A percentile compares a stretch with the other conserved stretches of the same genome.
These are phyloP conservation scores for Bjerkandera adusta DNA, from an alignment of 1,284 basidiomycete genomes.

Conservation along the genomic window DNA sequence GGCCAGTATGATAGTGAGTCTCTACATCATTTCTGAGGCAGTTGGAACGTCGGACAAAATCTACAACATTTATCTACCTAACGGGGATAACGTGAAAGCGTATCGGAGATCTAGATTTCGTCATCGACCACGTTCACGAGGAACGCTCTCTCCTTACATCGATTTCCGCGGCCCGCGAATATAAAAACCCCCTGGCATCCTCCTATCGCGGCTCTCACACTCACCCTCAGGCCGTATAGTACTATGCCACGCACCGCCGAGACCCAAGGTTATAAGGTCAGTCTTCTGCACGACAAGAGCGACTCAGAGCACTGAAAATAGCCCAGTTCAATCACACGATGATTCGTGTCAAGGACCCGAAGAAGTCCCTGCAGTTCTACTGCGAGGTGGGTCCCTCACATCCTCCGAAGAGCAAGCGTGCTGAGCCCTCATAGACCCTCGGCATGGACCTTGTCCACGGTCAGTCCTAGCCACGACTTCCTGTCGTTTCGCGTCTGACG, in stretches of 20 bases:
- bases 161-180: not conserved
- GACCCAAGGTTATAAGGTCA: constrained; percentile 64
- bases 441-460: constrained; percentile 85
- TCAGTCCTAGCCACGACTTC: constrained; percentile 26
- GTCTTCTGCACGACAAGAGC: not conserved
- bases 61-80: too few species aligned
- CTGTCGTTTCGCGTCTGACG: constrained; percentile 1
- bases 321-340: constrained; percentile 86
- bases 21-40: too few species aligned
- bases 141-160: not conserved
- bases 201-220: not conserved
- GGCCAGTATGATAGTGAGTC: too few species aligned
- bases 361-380: constrained; percentile 77
- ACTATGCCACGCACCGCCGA: constrained; percentile 64
- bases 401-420: not conserved
- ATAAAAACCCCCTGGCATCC: not conserved
- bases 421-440: constrained; percentile 44
- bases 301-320: not conserved
- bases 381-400: constrained; percentile 25
- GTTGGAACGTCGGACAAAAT: too few species aligned
- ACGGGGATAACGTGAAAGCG: too few species aligned
- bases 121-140: not conserved
- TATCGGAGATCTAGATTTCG: too few species aligned
- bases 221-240: not conserved
- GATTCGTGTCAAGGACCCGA: constrained; percentile 88